Base-by-base conservation (phyloP, 208 protist species). In the Trypanosoma cruzi region DNA sequence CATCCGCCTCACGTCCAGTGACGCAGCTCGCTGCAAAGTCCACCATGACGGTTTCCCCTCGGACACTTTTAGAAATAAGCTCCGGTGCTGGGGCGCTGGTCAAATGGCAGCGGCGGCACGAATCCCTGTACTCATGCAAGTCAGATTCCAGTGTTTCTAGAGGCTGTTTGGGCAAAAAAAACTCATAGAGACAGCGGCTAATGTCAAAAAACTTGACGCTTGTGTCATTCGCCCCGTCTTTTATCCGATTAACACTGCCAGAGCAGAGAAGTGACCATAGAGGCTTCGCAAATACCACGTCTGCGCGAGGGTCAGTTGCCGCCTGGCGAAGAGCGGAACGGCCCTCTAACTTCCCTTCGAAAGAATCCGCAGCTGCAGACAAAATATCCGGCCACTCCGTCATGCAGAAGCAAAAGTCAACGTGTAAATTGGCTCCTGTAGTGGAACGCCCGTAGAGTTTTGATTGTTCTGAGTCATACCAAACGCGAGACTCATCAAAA, bases 201-300 rank as follows among this genome's bases (percentile, higher is more conserved):
- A 90, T 77, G 63, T 90, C 82, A 58, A 93, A 66, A 90, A 88
- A 54, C 53, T 80, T 79, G 49, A 76, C 57, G 32, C 81, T 71
- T 0, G 70, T 28, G 20, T 42, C 46, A 5, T 26, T 54, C 32
- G 22, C 28, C 7, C 34, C 40, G 24, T 1, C 55, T 29, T 13
- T 22, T 3, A 53, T 68, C 28, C 57, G 60, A 61, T 84, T 76
- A 37, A 87, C 49, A 24, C 72, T 13, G 16, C 87, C 87, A 10
- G 73, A 75, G 78, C 77, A 84, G 36, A 93, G 73, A 66, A 79
- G 77, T 14, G 71, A 69, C 84, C 87, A 93, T 26, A 93, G 62
- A 22, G 87, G 87, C 71, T 89, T 86, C 22, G 84, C 87, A 70
- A 93, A 93, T 29, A 89, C 80, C 4, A 93, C 84, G 62, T 93